Conservation (phyloP, 108 stramenopile species). For the Stephanodiscus triporus region DNA sequence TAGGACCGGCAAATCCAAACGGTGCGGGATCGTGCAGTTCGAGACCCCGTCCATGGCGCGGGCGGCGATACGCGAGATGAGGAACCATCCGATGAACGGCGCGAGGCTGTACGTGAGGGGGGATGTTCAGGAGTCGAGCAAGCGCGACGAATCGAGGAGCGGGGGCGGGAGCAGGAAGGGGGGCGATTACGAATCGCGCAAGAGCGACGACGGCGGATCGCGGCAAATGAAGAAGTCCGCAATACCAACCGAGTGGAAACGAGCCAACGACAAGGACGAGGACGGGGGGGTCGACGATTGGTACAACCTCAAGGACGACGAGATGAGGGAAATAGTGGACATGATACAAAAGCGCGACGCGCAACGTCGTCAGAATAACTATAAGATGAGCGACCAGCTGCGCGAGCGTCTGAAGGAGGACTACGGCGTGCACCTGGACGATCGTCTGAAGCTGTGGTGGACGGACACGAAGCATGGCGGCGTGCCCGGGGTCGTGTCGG, state of each 20-base stretch:
- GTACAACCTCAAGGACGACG: constrained; percentile 50
- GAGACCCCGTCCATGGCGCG: constrained; percentile 73
- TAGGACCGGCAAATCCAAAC: constrained; percentile 69
- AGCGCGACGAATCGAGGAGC: constrained; percentile 16
- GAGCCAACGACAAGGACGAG: constrained; percentile 65
- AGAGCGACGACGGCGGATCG: not conserved
- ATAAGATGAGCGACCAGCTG: constrained; percentile 67
- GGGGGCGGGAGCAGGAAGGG: constrained; percentile 9
- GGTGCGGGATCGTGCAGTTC: constrained; percentile 83
- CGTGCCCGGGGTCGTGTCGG: constrained; percentile 64
- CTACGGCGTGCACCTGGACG: constrained; percentile 75
- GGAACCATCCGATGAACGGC: constrained; percentile 79
- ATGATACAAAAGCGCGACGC: constrained; percentile 71
- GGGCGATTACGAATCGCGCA: too few species aligned
- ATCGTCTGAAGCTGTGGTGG: constrained; percentile 87
- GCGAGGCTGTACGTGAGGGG: constrained; percentile 68
- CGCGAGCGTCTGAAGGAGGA: constrained; percentile 70
- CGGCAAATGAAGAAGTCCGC: constrained; percentile 25
- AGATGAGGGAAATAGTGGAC: constrained; percentile 40
- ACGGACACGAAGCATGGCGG: constrained; percentile 59
- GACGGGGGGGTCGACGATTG: constrained; percentile 41
- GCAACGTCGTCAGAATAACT: constrained; percentile 64
- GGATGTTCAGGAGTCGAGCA: constrained; percentile 70
- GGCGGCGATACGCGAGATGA: constrained; percentile 74
- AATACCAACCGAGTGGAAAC: constrained; percentile 64